These are phyloP conservation scores for Tylopilus rubrobrunneus DNA, from an alignment of 768 basidiomycete genomes.

Conservation along the genomic window DNA sequence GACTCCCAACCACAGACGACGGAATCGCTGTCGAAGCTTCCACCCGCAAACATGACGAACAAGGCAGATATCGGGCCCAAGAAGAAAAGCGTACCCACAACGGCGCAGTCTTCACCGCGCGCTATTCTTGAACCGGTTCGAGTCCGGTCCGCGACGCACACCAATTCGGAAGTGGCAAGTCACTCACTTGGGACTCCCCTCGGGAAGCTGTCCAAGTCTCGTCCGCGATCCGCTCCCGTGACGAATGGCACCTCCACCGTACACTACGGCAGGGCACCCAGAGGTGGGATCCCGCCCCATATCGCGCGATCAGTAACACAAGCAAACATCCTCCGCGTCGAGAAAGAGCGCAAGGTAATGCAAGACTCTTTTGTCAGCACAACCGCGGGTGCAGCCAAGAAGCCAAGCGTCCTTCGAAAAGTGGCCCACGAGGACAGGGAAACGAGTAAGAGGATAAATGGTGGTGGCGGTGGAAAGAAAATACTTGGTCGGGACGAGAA, in stretches of 20 bases:
- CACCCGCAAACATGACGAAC: neutral
- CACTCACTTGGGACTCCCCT: neutral
- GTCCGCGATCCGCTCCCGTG: neutral
- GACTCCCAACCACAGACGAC: neutral
- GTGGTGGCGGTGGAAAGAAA: conserved; percentile 17
- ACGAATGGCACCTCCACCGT: neutral
- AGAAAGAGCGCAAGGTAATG: conserved; percentile 23
- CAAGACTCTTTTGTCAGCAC: conserved; percentile 10
- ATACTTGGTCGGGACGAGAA: conserved; percentile 72
- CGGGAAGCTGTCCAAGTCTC: conserved; percentile 5
- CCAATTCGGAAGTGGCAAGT: neutral
- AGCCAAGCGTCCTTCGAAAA: conserved; percentile 28
- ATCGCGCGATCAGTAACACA: conserved; percentile 31
- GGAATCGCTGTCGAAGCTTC: neutral
- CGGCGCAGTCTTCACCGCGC: neutral
- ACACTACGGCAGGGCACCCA: conserved; percentile 19
- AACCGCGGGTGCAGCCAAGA: conserved; percentile 6
- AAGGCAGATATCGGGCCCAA: neutral
- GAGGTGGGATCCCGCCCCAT: conserved; percentile 30
- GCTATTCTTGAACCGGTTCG: conserved; percentile 2
- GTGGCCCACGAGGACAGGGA: neutral
- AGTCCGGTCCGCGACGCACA: neutral
- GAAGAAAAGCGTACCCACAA: neutral
- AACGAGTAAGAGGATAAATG: neutral
- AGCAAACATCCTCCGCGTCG: conserved; percentile 21